Evolutionary conservation across 192 early-diverging fungal genomes (phyloP).

Genomic region (Backusella parvicylindrica): DNA sequence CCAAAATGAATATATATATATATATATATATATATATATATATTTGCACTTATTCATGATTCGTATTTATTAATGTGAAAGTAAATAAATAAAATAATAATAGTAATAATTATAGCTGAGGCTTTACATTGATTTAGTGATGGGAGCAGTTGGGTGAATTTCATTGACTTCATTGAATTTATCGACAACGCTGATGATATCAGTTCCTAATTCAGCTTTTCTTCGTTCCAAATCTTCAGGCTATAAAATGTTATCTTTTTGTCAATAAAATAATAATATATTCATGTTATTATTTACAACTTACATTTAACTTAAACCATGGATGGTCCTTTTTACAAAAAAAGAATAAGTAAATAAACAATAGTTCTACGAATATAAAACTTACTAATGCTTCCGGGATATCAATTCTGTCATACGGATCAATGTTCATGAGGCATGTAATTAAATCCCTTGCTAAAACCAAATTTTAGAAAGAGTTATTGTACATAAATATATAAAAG

Average conservation of each 20-base stretch:
- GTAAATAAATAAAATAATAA: not conserved
- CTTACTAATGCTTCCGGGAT: slow-evolving; percentile 25
- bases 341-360: not conserved
- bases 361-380: not conserved
- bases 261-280: not conserved
- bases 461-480: not conserved
- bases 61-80: not conserved
- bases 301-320: slow-evolving; percentile 5
- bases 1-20: no score
- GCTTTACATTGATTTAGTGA: not conserved
- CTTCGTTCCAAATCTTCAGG: not conserved
- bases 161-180: not conserved
- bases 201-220: not conserved
- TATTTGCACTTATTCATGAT: not conserved
- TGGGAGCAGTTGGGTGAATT: not conserved
- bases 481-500: not conserved
- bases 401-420: slow-evolving; percentile 48
- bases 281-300: not conserved
- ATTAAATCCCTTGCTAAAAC: slow-evolving; percentile 56
- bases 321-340: not conserved
- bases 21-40: no score
- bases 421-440: slow-evolving; percentile 46
- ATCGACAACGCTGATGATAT: not conserved
- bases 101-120: not conserved
- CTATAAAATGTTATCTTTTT: not conserved